Evolutionary conservation across 1,284 basidiomycete species (phyloP).

Genomic region (Cryptococcus sp.): DNA sequence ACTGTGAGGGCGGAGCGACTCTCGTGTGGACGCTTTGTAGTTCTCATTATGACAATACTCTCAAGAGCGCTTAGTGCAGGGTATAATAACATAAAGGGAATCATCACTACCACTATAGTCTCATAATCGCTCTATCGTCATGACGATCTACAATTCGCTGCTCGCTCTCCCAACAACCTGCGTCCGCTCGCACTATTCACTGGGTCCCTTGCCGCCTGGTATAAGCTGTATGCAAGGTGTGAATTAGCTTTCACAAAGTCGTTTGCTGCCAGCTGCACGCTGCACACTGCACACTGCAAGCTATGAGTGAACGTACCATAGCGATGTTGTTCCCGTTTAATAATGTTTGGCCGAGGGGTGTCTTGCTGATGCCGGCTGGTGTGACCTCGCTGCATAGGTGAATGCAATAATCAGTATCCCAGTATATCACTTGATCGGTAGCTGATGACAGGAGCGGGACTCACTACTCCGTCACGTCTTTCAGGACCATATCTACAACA

Average conservation of each 20-base stretch:
- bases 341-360: constrained; percentile 83
- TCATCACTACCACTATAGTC: too few species aligned
- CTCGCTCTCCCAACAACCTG: too few species aligned
- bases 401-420: too few species aligned
- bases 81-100: too few species aligned
- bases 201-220: constrained; percentile 73
- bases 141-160: too few species aligned
- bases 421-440: too few species aligned
- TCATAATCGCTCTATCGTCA: too few species aligned
- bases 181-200: constrained; percentile 11
- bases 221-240: constrained; percentile 48
- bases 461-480: constrained; percentile 96
- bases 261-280: not conserved
- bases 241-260: not conserved
- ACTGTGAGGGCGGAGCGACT: too few species aligned
- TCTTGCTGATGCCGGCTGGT: constrained; percentile 76
- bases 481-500: constrained; percentile 87
- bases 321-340: constrained; percentile 98
- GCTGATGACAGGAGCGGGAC: constrained; percentile 32
- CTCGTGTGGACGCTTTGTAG: too few species aligned
- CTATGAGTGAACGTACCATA: constrained; percentile 65
- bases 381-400: constrained; percentile 70
- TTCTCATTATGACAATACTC: too few species aligned
- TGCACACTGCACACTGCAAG: not conserved
- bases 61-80: too few species aligned